Conservation (phyloP, 768 basidiomycete species). For the Rhodosporidiobolus sp. region DNA sequence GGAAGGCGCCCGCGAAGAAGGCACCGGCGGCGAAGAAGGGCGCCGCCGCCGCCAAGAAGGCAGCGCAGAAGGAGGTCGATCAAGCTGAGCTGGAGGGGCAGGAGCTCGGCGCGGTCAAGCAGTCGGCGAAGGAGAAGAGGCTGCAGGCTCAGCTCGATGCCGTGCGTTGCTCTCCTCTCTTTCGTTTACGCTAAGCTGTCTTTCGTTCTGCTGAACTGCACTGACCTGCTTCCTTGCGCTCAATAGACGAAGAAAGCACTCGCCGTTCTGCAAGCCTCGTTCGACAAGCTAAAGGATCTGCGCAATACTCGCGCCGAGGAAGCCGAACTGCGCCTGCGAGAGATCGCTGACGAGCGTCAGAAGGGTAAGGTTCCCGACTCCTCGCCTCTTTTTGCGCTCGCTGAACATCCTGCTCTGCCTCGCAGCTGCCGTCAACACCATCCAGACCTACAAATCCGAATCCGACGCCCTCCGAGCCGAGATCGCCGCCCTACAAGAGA, state of each 20-base stretch:
- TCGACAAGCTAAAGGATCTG: conserved; percentile 18
- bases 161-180: conserved; percentile 3
- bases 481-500: neutral
- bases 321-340: conserved; percentile 20
- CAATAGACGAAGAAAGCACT: conserved; percentile 21
- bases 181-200: too few relatives aligned
- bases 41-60: neutral
- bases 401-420: too few relatives aligned
- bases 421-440: conserved; percentile 15
- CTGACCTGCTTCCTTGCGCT: too few relatives aligned
- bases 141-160: conserved; percentile 28
- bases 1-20: neutral
- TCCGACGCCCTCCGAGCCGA: conserved; percentile 17
- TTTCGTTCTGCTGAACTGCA: neutral
- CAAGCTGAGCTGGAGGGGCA: neutral
- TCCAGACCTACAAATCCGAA: conserved; percentile 34
- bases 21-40: neutral
- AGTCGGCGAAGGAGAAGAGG: conserved; percentile 21
- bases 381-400: neutral
- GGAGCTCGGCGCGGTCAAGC: neutral
- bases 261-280: neutral
- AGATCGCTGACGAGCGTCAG: conserved; percentile 25
- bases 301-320: conserved; percentile 33
- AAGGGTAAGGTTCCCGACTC: neutral
- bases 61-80: neutral